These are phyloP conservation scores for Talaromyces sp. DNA, from an alignment of 2,329 filamentous ascomycete species.

Conservation along the genomic window DNA sequence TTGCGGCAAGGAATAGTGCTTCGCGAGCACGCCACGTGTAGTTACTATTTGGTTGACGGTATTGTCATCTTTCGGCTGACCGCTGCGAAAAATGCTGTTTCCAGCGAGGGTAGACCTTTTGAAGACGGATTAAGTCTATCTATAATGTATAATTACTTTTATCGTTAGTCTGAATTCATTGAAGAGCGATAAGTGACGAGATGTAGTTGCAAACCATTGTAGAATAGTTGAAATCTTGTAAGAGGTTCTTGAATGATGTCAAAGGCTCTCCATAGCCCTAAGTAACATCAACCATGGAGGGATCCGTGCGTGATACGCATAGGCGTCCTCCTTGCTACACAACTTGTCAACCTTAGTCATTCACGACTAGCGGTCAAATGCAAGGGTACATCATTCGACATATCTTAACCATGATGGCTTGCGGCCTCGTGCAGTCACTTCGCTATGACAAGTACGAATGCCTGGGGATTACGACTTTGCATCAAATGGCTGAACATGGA, in stretches of 20 bases:
- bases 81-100: neutral
- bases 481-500: neutral
- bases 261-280: neutral
- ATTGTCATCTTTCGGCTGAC: neutral
- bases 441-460: neutral
- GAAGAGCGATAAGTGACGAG: neutral
- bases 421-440: neutral
- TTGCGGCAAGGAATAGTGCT: neutral
- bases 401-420: neutral
- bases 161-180: neutral
- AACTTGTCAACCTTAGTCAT: neutral
- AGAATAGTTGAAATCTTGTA: neutral
- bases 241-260: neutral
- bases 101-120: neutral
- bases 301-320: too few species aligned
- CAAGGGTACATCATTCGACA: neutral
- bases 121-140: neutral
- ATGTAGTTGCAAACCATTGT: neutral
- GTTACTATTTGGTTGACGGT: too few species aligned
- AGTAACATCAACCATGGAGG: neutral
- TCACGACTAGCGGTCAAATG: too few species aligned
- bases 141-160: constrained; percentile 3
- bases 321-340: neutral
- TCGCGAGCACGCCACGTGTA: too few species aligned
- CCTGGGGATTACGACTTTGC: neutral